Base-by-base conservation (phyloP, 1,139 yeast species). In the Zygoascus sp. region DNA sequence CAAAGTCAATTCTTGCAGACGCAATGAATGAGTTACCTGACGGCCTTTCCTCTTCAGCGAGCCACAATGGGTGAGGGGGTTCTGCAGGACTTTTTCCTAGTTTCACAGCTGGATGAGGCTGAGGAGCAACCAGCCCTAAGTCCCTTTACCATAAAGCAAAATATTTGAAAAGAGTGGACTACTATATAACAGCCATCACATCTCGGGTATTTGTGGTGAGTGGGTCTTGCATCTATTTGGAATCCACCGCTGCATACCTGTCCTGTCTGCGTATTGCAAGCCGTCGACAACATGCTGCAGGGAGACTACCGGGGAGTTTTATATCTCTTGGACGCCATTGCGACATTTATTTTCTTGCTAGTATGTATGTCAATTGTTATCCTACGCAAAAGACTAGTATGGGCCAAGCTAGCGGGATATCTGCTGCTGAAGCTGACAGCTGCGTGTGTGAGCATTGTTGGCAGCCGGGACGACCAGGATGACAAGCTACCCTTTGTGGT, bases 41-140 rank as follows among this genome's bases (percentile, higher is more conserved):
- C 28, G 42, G 22, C 28, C 17, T 34, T 6, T 45, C 41, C 3
- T 41, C 45, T 13, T 45, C 44, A 11, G 28, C 44, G 11, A 45
- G 45, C 27, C 22, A 22, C 11, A 28, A 28, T 30, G 42, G 42
- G 11, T 40, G 32, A 38, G 15, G 34, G 23, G 5, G 35, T 32
- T 32, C n/a, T n/a, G n/a, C n/a, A 23, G 7, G 28, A 23, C 28
- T 7, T 23, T 23, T 10, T 23, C 28, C 10, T 10, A 23, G 10
- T 23, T 7, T 10, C 28, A 7, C 10, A 8, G 28, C 10, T 23
- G 7, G 28, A 10, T 10, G 28, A 10, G 28, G 10, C 9, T 10
- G 28, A 10, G 28, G 28, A 23, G 7, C 28, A 23, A 7, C 35
- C n/a, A 7, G 16, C 16, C 35, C 19, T 32, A 16, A 16, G 19